Base-by-base conservation (phyloP, 1,139 yeast genomes). In the Blastobotrys raffinosifermentans region DNA sequence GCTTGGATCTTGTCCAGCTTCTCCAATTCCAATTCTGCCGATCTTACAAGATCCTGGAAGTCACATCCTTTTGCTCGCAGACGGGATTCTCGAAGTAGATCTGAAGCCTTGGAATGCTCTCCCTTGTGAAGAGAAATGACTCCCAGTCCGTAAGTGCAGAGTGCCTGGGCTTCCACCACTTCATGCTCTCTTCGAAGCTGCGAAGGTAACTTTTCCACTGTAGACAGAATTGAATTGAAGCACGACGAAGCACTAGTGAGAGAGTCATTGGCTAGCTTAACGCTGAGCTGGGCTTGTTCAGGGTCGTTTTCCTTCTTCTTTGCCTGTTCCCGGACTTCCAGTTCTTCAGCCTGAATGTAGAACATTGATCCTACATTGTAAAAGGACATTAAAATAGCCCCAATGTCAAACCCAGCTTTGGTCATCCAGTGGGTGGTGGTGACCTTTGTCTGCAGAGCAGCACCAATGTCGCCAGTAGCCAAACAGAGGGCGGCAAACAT, bases 121-220 rank as follows among this genome's bases (percentile, higher is more conserved):
- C 76, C 70, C 26, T 66, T 53, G 53, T 84, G 87, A 14, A 83
- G 60, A 34, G 76, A 71, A 11, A 85, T 71, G 4, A 87, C 94
- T 0, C 96, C 97, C 29, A 85, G 66, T 0, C 95, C 94, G 54
- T 85, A 89, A 0, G 86, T 77, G 0, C 95, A 77, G 53, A 86
- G 66, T 0, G 94, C 94, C 21, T 81, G 75, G 2, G 83, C 77
- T 46, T 84, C 86, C 4, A 70, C 69, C 8, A 73, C 68, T 11
- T 67, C 63, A 4, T 63, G 61, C 22, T 69, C 69, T 15, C 73
- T 60, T 26, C 70, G 61, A 23, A 63, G 62, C 16, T 53, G 55
- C 31, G 67, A 61, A 2, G 80, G 76, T 5, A 76, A 55, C 25
- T 67, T 62, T 45, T 73, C 75, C 3, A 81, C 70, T 31, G 75